A percentile compares a stretch with the other conserved stretches of the same genome.
phyloP scores from a whole-genome alignment of 2,329 filamentous ascomycete species.

The Bretziella fagacearum region DNA sequence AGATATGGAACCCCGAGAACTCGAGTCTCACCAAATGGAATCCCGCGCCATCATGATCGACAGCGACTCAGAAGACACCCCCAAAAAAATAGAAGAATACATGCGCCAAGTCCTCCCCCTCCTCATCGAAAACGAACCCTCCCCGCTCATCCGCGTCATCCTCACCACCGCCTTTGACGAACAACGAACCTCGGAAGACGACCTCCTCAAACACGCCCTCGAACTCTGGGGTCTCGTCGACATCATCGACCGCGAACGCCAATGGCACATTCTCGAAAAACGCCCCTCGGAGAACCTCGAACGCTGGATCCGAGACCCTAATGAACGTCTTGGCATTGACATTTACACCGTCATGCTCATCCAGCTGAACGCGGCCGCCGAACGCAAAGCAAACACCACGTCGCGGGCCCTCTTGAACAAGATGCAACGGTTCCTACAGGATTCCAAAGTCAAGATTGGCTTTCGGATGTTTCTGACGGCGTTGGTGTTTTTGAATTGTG shows the following conservation, averaged over 20 bases:
- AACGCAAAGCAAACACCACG: conserved; percentile 43
- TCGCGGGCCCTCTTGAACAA: conserved; percentile 41
- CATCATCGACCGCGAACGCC: conserved; percentile 45
- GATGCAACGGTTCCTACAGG: conserved; percentile 44
- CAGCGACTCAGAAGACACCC: conserved; percentile 42
- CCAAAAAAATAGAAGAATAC: conserved; percentile 41
- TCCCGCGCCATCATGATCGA: conserved; percentile 38
- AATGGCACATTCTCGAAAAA: conserved; percentile 40
- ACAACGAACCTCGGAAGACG: conserved; percentile 28
- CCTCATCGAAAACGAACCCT: conserved; percentile 42
- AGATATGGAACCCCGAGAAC: background rate
- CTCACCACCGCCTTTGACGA: conserved; percentile 30
- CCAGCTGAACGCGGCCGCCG: conserved; percentile 47
- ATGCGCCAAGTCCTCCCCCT: conserved; percentile 40
- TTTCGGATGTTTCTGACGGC: conserved; percentile 46
- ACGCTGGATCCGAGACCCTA: conserved; percentile 32
- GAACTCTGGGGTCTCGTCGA: conserved; percentile 50
- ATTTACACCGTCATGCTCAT: conserved; percentile 45
- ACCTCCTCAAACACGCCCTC: conserved; percentile 38
- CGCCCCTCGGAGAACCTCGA: conserved; percentile 26
- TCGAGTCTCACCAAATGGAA: conserved; percentile 18
- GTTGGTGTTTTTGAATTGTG: conserved; percentile 45
- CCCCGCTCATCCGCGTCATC: conserved; percentile 41
- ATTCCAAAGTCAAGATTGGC: conserved; percentile 41
- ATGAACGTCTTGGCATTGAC: conserved; percentile 33